Percentiles rank a stretch among this genome's conserved stretches.
These are phyloP conservation scores for Luffa acutangula DNA, from an alignment of 306 rosid genomes.

Conservation along the genomic window DNA sequence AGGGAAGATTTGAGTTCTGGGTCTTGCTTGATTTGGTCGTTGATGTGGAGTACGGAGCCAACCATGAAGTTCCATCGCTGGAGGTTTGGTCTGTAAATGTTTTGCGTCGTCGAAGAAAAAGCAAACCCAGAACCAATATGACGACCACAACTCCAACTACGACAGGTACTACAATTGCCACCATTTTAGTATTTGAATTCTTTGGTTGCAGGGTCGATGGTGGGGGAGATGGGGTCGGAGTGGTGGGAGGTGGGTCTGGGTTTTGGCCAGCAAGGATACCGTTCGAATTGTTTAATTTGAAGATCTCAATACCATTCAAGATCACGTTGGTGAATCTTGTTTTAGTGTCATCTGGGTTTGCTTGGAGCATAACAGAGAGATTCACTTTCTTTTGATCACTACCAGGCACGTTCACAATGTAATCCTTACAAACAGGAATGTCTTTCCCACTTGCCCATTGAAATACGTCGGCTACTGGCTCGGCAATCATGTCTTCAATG, in stretches of 20 bases:
- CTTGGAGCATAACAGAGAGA: conserved; percentile 14
- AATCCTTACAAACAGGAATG: conserved; percentile 1
- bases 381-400: not conserved
- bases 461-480: not conserved
- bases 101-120: not conserved
- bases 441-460: not conserved
- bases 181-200: not conserved
- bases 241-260: conserved; percentile 15
- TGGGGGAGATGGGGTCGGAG: not conserved
- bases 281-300: conserved; percentile 15
- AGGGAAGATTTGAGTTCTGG: conserved; percentile 1
- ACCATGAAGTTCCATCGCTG: not conserved
- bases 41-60: not conserved
- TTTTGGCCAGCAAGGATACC: conserved; percentile 28
- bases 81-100: not conserved
- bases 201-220: not conserved
- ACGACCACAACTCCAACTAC: conserved; percentile 2
- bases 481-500: conserved; percentile 19
- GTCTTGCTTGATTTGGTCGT: conserved; percentile 3
- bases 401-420: not conserved
- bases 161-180: not conserved
- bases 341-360: not conserved
- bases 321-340: not conserved
- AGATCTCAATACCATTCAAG: conserved; percentile 41
- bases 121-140: not conserved